Conservation (phyloP, 2,329 filamentous ascomycete species). For the Helotiales sp. region DNA sequence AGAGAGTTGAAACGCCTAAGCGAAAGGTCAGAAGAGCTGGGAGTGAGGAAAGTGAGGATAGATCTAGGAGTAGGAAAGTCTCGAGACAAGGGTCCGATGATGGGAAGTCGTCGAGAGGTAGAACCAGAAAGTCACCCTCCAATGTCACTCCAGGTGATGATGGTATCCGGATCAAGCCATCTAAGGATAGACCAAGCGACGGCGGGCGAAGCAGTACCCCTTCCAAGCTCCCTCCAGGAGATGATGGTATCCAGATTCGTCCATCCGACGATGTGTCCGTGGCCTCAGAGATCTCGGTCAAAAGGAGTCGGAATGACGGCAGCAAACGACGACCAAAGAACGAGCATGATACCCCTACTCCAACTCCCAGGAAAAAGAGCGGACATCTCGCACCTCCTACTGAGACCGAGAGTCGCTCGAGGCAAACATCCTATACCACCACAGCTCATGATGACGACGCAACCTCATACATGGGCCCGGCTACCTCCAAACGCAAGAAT, state of each 20-base stretch:
- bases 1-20: conserved; percentile 9
- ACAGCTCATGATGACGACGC: conserved; percentile 19
- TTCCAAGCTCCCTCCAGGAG: conserved; percentile 15
- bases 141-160: conserved; percentile 23
- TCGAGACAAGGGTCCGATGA: no score
- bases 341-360: conserved; percentile 12
- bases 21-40: conserved; percentile 8
- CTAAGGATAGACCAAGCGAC: conserved; percentile 29
- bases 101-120: conserved; percentile 36
- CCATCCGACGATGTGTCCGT: conserved; percentile 17
- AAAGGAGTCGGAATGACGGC: conserved; percentile 16
- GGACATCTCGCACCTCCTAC: conserved; percentile 22
- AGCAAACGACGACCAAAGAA: conserved; percentile 19
- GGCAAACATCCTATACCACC: conserved; percentile 17
- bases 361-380: conserved; percentile 25
- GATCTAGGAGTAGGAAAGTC: conserved; percentile 9
- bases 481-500: conserved; percentile 21
- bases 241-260: conserved; percentile 22
- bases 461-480: conserved; percentile 26
- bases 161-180: conserved; percentile 28
- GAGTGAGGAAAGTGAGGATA: conserved; percentile 8
- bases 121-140: conserved; percentile 43
- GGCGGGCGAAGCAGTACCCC: conserved; percentile 29
- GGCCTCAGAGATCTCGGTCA: conserved; percentile 9
- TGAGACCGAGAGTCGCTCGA: conserved; percentile 16